Evolutionary conservation across 495 filamentous ascomycete genomes (phyloP), one percentile per base, ranked within the genome.

Genomic region (Podospora appendiculata): DNA sequence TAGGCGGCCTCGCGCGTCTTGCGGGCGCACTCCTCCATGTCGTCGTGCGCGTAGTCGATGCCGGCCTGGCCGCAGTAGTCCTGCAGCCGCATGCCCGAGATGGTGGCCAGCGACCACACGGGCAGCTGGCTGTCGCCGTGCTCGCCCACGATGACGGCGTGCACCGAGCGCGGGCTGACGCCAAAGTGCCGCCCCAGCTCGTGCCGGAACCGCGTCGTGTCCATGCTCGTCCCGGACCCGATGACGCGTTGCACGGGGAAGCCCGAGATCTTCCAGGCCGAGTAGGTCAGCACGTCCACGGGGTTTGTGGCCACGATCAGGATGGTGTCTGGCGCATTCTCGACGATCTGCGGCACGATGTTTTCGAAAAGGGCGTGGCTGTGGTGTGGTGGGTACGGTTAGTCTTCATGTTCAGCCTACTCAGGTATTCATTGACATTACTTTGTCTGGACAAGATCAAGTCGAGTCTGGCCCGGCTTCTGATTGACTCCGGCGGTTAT

Each of bases 1-100:
- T 81, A 81, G 44, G 82, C 79, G 0, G 64, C 64, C 14, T 61
- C 52, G 33, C 52, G 50, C n/a, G 64, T 66, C 17, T 61, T 50
- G 19, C 41, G 41, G 11, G 57, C 36, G 41, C 55, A 57, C 0
- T 32, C 64, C 13, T 60, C 60, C 53, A 64, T 59, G 34, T 35
- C 57, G 25, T 42, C 45, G 36, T 66, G 45, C 45, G 57, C 45
- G 45, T 64, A 62, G 35, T 13, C 47, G 2, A 51, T 50, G 4
- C 59, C 61, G n/a, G 50, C 49, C 41, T 62, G 58, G 32, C 18
- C 25, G 46, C 56, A 59, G 19, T 64, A 66, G 44, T 66, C 64
- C 11, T 25, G 40, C 13, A 66, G 47, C 13, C 64, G 54, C 64
- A 66, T 66, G 17, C 64, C 61, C 0, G 59, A 52, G 46, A 66